These are phyloP conservation scores for Lecanicillium sp. DNA, from an alignment of 2,329 filamentous ascomycete genomes.

Conservation along the genomic window DNA sequence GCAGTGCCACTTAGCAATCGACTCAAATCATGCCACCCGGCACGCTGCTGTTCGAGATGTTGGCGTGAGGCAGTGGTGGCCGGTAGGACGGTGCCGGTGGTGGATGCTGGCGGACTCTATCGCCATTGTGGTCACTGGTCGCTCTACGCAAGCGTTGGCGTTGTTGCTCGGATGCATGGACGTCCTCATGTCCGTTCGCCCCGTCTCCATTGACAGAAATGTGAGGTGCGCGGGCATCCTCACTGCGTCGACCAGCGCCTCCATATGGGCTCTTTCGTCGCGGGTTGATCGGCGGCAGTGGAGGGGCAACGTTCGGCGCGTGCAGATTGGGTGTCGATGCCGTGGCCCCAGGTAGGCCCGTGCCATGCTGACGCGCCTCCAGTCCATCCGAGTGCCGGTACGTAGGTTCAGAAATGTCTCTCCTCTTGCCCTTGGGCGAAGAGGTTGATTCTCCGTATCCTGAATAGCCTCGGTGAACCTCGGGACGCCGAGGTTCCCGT, in stretches of 20 bases:
- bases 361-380: conserved; percentile 24
- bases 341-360: conserved; percentile 24
- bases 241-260: conserved; percentile 25
- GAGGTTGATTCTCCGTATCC: conserved; percentile 30
- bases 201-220: conserved; percentile 10
- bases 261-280: conserved; percentile 39
- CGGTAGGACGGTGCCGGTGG: conserved; percentile 16
- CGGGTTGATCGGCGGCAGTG: conserved; percentile 53
- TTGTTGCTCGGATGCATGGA: conserved; percentile 22
- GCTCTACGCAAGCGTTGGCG: conserved; percentile 36
- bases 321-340: conserved; percentile 31
- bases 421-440: conserved; percentile 24
- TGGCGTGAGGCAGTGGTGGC: conserved; percentile 18
- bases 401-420: conserved; percentile 44
- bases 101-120: conserved; percentile 18
- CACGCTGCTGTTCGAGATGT: conserved; percentile 21
- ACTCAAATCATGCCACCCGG: conserved; percentile 40
- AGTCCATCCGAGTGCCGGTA: conserved; percentile 12
- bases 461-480: background rate
- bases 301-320: conserved; percentile 31
- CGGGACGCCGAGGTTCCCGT: conserved; percentile 24
- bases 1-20: too few species aligned
- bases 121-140: conserved; percentile 30
- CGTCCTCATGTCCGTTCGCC: conserved; percentile 14
- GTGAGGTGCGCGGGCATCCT: conserved; percentile 18